Base-by-base conservation (phyloP, 257 asterid species). In the Thymus mandschuricus region DNA sequence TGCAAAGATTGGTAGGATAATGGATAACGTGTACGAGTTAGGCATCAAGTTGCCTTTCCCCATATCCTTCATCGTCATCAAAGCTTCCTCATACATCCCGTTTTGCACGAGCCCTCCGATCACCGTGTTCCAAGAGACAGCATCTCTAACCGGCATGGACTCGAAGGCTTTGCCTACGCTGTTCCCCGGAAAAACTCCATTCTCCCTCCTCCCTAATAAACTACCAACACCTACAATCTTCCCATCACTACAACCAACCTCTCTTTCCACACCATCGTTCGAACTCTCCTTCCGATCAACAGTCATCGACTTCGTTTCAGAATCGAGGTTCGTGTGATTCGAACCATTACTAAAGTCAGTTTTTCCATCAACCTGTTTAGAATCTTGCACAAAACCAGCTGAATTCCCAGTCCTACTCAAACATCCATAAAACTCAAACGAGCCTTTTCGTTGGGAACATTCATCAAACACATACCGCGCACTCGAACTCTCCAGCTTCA, bases 91-190 rank as follows among this genome's bases (percentile, higher is more conserved):
- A 63, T 79, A 62, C 87, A 78, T 78, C 74, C 90, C 82, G 48
- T 81, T 84, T 63, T 87, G 90, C 71, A 82, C 78, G 67, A 59
- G 75, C 35, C 95, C 96, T 57, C 87, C 95, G 35, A 91, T 85
- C 31, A 91, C 88, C 0, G 96, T 89, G 86, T 91, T 93, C 96
- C 97, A 93, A 1, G 98, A 91, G 69, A 91, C 98, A 66, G 77
- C 79, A 78, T 94, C 98, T 79, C 82, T 82, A 49, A 55, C 67
- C 0, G 87, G 92, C 98, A 94, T 89, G 70, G 11, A 64, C 72
- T 87, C 90, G 13, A 94, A 94, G 75, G 91, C 87, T 82, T 88
- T 91, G 68, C 79, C 73, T 70, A 87, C 95, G 64, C 87, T 82
- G 69, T 80, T 83, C 13, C 28, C 69, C 30, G 55, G 66, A 13